phyloP scores from a whole-genome alignment of 176 grass and related monocot species.

The Juncus effusus region DNA sequence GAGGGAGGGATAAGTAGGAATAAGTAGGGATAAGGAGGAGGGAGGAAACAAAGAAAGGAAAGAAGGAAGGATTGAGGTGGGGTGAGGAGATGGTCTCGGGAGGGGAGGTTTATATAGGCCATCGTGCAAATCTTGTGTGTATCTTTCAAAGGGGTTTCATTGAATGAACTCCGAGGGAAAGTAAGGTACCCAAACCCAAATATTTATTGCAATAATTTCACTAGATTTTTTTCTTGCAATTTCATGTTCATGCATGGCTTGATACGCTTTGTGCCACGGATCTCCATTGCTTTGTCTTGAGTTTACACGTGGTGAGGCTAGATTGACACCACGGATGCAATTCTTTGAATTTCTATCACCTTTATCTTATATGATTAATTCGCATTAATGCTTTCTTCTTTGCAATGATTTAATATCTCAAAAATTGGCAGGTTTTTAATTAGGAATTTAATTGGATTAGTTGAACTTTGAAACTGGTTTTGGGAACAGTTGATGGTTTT shows the following conservation, averaged over 20 bases:
- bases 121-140: neutral
- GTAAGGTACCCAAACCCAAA: neutral
- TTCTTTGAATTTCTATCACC: no score
- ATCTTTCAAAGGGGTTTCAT: slow-evolving; percentile 7
- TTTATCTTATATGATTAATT: no score
- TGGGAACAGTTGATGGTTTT: no score
- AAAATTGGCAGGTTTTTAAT: no score
- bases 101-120: neutral
- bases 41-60: neutral
- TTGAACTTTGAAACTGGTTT: no score
- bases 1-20: neutral
- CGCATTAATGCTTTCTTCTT: no score
- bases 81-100: neutral
- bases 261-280: neutral
- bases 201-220: neutral
- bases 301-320: no score
- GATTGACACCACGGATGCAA: no score
- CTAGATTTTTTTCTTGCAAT: slow-evolving; percentile 2
- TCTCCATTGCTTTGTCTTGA: no score
- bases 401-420: no score
- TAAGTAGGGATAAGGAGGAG: neutral
- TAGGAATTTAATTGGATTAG: no score
- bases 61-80: neutral
- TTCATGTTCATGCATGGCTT: neutral
- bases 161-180: slow-evolving; percentile 22